These are phyloP conservation scores for Trypanosoma conorhini DNA, from an alignment of 208 protist species.

Conservation along the genomic window DNA sequence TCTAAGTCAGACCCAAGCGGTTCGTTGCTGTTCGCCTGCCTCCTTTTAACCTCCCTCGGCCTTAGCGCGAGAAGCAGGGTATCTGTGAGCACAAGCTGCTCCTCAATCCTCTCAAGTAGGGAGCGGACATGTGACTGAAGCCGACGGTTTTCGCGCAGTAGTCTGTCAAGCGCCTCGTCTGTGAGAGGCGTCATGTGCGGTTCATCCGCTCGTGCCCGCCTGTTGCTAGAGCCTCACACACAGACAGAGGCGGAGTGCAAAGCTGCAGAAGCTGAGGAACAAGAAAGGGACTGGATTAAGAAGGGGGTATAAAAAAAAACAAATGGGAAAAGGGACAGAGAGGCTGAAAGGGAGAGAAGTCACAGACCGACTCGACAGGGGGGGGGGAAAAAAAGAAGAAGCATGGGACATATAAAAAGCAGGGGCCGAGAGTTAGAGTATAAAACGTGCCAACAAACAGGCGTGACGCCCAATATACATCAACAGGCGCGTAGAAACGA, in stretches of 20 bases:
- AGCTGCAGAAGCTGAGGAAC: background rate
- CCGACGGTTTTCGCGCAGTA: conserved; percentile 20
- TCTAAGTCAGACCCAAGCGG: background rate
- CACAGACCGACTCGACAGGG: no score
- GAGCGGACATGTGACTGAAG: conserved; percentile 19
- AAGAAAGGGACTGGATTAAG: no score
- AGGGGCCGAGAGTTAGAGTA: background rate
- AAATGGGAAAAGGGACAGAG: conserved; percentile 1
- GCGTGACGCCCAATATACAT: no score
- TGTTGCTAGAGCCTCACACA: background rate
- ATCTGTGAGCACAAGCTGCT: conserved; percentile 3
- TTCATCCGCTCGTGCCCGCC: background rate
- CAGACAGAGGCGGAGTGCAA: background rate
- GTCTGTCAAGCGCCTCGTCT: conserved; percentile 7
- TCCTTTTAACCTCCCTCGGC: background rate
- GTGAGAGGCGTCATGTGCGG: background rate
- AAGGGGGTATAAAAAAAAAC: background rate
- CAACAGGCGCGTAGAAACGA: no score
- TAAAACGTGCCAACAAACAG: no score
- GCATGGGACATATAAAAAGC: conserved; percentile 7
- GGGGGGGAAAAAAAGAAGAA: background rate
- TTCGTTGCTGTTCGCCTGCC: background rate
- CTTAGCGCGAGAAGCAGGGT: conserved; percentile 18
- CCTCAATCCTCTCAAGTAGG: conserved; percentile 11
- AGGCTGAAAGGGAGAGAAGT: background rate